A percentile compares a stretch with the other conserved stretches of the same genome.
These are phyloP conservation scores for Trifolium pratense DNA, from an alignment of 306 rosid genomes.

Conservation along the genomic window DNA sequence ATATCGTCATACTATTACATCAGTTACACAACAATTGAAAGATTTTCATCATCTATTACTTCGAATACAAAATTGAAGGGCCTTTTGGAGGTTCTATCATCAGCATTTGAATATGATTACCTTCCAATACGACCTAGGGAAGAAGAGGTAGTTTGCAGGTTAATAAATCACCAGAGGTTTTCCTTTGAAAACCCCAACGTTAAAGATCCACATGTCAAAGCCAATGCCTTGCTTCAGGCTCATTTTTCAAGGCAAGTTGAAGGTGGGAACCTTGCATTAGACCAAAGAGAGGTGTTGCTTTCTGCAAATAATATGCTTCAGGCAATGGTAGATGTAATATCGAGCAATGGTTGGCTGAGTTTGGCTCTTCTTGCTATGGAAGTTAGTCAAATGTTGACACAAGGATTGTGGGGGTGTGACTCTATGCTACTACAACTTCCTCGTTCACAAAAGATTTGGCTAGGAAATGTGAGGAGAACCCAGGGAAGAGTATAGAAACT, in stretches of 20 bases:
- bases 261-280: constrained; percentile 81
- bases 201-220: constrained; percentile 84
- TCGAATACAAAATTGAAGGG: constrained; percentile 93
- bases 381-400: constrained; percentile 95
- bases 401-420: constrained; percentile 94
- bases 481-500: constrained; percentile 73
- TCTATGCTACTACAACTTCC: constrained; percentile 92
- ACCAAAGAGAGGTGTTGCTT: constrained; percentile 87
- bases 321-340: constrained; percentile 94
- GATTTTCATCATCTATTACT: constrained; percentile 83
- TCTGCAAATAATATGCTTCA: constrained; percentile 83
- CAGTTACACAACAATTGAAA: constrained; percentile 86
- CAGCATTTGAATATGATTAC: constrained; percentile 86
- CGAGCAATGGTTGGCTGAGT: constrained; percentile 92
- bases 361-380: constrained; percentile 91
- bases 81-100: constrained; percentile 78
- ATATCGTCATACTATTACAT: constrained; percentile 90
- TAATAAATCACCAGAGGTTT: constrained; percentile 90
- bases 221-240: constrained; percentile 92
- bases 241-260: constrained; percentile 85
- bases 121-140: constrained; percentile 94
- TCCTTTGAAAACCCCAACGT: constrained; percentile 80
- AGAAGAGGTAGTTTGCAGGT: constrained; percentile 78
- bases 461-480: constrained; percentile 73
- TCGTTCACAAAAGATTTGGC: constrained; percentile 90